Evolutionary conservation across 805 yeast genomes (phyloP), one percentile per base, ranked within the genome.

Genomic region (Candida pseudofarinosa): DNA sequence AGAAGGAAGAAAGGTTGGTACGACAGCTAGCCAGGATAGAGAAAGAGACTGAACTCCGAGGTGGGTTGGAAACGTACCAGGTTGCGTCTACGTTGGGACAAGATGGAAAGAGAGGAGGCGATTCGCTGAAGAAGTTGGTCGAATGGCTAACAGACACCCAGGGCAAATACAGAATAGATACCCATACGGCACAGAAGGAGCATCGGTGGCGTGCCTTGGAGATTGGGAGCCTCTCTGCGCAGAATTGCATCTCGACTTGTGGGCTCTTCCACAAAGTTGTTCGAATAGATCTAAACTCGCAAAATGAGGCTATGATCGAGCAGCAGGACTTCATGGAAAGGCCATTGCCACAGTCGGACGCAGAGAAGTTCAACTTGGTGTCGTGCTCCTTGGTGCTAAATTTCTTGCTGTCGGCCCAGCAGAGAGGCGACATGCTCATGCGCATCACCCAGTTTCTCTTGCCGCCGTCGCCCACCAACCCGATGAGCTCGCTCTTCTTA

Each of bases 371-470:
- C 57, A 74, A 83, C 48, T 54, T 88, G 19, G 68, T 91, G 0
- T 87, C 96, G 5, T 84, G 96, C 48, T 88, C 96, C 0, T 61
- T 91, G 42, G 99, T 91, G 32, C 67, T 91, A 12, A 91, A 91
- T 58, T 91, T 87, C 63, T 97, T 91, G 1, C 87, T 96, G 0
- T 78, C 79, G 1, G 79, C 90, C 0, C 54, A 53, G 6, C 76
- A 65, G 12, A 65, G 99, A 41, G 97, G 97, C 2, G 76, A 74
- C 4, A 91, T 91, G 97, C 65, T 89, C 48, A 54, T 56, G 30
- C 58, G 85, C 42, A 76, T 88, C 7, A 64, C 77, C 3, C 43
- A 65, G 19, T 90, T 87, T 54, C 64, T 90, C 32, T 63, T 62
- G 32, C 55, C 56, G 3, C 69, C 76, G 3, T 15, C 18, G 17